Conservation (phyloP, 192 early-diverging fungal genomes). For the Umbelopsis isabellina region DNA sequence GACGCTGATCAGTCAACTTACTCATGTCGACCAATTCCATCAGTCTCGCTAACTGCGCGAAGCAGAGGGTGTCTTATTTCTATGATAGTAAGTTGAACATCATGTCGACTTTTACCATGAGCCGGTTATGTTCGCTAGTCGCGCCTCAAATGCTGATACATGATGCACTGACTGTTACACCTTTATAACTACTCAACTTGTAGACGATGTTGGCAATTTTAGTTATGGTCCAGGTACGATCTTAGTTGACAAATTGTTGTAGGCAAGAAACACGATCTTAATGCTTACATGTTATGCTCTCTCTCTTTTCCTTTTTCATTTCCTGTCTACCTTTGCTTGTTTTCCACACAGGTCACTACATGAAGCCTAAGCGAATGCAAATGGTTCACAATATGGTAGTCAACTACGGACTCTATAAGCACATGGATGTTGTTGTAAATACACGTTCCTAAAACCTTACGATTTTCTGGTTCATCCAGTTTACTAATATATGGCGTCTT, state of each 20-base stretch:
- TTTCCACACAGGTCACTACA: slow-evolving; percentile 75
- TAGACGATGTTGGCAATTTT: slow-evolving; percentile 78
- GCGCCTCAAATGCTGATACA: neutral
- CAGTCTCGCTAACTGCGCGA: slow-evolving; percentile 52
- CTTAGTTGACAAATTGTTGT: neutral
- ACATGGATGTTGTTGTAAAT: slow-evolving; percentile 79
- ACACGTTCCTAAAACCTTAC: neutral
- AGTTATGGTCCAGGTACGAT: slow-evolving; percentile 71
- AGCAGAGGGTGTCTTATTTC: slow-evolving; percentile 63
- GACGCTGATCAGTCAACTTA: slow-evolving; percentile 4
- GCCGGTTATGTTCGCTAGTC: neutral
- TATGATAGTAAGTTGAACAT: slow-evolving; percentile 51
- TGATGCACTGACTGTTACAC: neutral
- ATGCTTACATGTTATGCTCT: neutral
- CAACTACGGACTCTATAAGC: slow-evolving; percentile 90
- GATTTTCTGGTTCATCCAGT: slow-evolving; percentile 1
- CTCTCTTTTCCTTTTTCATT: neutral
- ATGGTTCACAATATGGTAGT: slow-evolving; percentile 93
- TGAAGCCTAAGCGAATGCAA: slow-evolving; percentile 97
- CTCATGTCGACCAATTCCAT: slow-evolving; percentile 38
- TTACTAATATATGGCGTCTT: slow-evolving; percentile 1
- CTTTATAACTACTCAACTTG: neutral
- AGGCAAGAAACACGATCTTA: neutral
- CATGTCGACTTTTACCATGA: neutral
- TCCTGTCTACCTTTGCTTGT: neutral